Conservation (phyloP, 2,329 filamentous ascomycete species). For the Paramyrothecium sp. region DNA sequence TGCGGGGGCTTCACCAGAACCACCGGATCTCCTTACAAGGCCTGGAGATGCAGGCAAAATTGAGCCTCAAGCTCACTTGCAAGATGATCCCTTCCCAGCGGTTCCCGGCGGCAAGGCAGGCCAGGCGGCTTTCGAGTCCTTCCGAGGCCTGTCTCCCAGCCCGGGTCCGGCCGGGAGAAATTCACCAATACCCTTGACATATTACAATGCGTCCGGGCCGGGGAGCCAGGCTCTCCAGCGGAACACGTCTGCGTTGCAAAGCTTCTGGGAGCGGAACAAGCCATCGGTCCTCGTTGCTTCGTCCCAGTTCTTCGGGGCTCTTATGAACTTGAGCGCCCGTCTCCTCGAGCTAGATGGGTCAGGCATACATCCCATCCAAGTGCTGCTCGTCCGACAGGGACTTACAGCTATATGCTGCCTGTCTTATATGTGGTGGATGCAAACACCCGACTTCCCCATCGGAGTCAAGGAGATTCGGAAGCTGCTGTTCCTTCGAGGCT, state of each 20-base stretch:
- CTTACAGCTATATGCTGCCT: constrained; percentile 68
- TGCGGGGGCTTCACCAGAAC: not conserved
- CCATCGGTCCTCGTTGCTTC: constrained; percentile 71
- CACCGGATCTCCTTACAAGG: not conserved
- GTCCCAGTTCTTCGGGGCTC: constrained; percentile 76
- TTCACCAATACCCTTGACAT: not conserved
- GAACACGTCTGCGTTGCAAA: constrained; percentile 19
- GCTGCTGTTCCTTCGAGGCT: constrained; percentile 66
- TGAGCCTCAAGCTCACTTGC: not conserved
- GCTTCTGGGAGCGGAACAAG: constrained; percentile 64
- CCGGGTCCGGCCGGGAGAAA: not conserved
- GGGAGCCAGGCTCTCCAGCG: constrained; percentile 6
- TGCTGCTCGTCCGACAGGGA: constrained; percentile 77
- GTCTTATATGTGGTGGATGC: constrained; percentile 70
- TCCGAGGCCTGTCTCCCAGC: not conserved
- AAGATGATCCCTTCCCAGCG: not conserved
- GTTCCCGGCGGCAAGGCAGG: not conserved
- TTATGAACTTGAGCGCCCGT: constrained; percentile 83
- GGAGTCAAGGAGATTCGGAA: constrained; percentile 65
- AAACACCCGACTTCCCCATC: constrained; percentile 67
- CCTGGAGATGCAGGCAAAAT: not conserved
- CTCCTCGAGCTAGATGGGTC: constrained; percentile 70
- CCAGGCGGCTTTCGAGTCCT: not conserved
- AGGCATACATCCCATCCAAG: constrained; percentile 79
- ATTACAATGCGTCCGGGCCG: not conserved